These are phyloP conservation scores for Neurospora sp. DNA, from an alignment of 495 filamentous ascomycete species.

Conservation along the genomic window DNA sequence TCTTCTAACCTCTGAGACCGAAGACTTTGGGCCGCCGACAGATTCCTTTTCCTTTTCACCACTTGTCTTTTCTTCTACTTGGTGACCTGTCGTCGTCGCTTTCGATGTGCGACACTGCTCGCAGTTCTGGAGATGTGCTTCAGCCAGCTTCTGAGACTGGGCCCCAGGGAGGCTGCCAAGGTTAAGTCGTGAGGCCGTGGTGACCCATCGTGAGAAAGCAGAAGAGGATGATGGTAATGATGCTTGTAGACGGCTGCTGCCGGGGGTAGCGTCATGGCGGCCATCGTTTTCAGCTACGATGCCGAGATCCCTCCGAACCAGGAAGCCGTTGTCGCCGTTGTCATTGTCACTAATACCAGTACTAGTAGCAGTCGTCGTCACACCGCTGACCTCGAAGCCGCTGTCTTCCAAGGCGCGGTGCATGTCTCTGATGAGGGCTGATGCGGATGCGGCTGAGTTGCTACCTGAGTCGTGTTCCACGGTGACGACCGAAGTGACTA, in stretches of 20 bases:
- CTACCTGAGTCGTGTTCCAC: constrained; percentile 17
- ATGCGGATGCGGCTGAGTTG: constrained; percentile 6
- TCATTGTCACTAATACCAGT: background rate
- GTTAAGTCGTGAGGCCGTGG: constrained; percentile 2
- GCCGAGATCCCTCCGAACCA: constrained; percentile 7
- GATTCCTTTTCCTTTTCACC: background rate
- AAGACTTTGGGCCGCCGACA: background rate
- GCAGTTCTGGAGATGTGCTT: constrained; percentile 23
- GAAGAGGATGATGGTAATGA: background rate
- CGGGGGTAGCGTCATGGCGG: background rate
- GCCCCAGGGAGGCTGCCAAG: background rate
- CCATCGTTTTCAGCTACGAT: background rate
- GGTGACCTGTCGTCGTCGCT: background rate
- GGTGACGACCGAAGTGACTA: constrained; percentile 46
- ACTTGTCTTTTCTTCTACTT: background rate
- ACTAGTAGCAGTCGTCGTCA: constrained; percentile 25
- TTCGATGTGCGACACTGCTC: constrained; percentile 19
- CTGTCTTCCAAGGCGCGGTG: constrained; percentile 30
- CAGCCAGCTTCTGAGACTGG: constrained; percentile 8
- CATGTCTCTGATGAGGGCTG: constrained; percentile 21
- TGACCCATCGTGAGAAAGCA: constrained; percentile 20
- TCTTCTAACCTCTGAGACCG: background rate
- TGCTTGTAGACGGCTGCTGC: background rate
- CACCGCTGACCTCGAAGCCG: constrained; percentile 37
- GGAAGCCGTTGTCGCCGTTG: background rate